Percentiles rank a stretch among this genome's conserved stretches.
phyloP scores from a whole-genome alignment of 2,329 filamentous ascomycete genomes.

The Gnomoniopsis smithogilvyi region DNA sequence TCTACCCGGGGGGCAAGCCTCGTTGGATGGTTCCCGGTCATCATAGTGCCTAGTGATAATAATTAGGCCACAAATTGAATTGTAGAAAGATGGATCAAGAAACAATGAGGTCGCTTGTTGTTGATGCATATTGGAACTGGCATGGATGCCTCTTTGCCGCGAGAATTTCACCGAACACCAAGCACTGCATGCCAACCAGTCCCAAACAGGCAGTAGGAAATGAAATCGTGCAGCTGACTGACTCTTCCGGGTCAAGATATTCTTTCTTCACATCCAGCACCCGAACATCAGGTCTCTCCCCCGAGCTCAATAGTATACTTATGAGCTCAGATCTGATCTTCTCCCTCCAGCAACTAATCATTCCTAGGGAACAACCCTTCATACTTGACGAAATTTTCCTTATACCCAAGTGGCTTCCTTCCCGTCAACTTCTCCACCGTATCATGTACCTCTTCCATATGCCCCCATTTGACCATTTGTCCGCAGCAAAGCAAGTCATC shows the following conservation, averaged over 20 bases:
- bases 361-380: conserved; percentile 13
- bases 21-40: background rate
- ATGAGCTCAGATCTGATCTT: background rate
- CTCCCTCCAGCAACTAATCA: background rate
- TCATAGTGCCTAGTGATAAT: background rate
- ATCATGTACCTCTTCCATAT: conserved; percentile 12
- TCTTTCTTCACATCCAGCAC: too few relatives aligned
- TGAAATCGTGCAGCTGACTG: too few relatives aligned
- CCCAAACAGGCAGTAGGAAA: too few relatives aligned
- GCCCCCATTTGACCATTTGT: conserved; percentile 13
- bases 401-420: conserved; percentile 8
- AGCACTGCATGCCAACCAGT: too few relatives aligned
- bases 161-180: too few relatives aligned
- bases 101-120: too few relatives aligned
- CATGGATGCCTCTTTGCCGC: too few relatives aligned
- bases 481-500: conserved; percentile 20
- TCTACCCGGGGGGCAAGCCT: background rate
- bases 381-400: conserved; percentile 16
- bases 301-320: background rate
- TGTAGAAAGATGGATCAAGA: too few relatives aligned
- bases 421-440: conserved; percentile 16
- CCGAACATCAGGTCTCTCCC: too few relatives aligned
- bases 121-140: too few relatives aligned
- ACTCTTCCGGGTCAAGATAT: too few relatives aligned
- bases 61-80: background rate